These are phyloP conservation scores for Pulveroboletus sp. DNA, from an alignment of 768 basidiomycete genomes.

Conservation along the genomic window DNA sequence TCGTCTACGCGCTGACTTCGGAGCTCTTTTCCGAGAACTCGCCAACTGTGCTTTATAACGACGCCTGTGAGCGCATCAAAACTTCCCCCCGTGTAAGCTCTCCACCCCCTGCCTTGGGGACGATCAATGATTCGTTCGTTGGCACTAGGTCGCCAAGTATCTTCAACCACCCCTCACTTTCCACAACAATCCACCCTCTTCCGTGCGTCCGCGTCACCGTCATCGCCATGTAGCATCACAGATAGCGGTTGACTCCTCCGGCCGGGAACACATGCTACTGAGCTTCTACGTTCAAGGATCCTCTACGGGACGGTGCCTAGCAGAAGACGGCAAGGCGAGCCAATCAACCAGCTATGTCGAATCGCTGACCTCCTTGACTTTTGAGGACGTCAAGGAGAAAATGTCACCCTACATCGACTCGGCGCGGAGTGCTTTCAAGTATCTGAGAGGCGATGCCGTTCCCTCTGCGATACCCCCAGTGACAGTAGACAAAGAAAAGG, in stretches of 20 bases:
- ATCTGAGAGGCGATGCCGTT: constrained; percentile 62
- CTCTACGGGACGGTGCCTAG: constrained; percentile 28
- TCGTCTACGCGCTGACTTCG: constrained; percentile 72
- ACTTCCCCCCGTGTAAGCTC: constrained; percentile 41
- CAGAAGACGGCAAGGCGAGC: constrained; percentile 24
- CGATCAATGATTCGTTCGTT: background rate
- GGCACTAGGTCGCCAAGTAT: constrained; percentile 65
- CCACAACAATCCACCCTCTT: constrained; percentile 80
- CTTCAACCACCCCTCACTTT: constrained; percentile 66
- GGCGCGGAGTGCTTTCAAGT: constrained; percentile 59
- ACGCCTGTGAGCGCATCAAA: constrained; percentile 50
- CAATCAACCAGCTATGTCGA: constrained; percentile 38
- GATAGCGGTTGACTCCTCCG: constrained; percentile 65
- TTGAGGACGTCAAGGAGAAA: constrained; percentile 51
- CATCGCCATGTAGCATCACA: constrained; percentile 80
- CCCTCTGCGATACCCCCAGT: constrained; percentile 34
- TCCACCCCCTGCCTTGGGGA: background rate
- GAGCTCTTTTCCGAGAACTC: constrained; percentile 88
- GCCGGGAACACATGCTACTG: constrained; percentile 80
- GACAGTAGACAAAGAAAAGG: constrained; percentile 26
- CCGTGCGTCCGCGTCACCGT: constrained; percentile 71
- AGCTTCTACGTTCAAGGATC: constrained; percentile 76
- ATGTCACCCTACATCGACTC: constrained; percentile 42
- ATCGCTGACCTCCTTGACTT: constrained; percentile 47
- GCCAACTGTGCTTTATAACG: constrained; percentile 73